Conservation (phyloP, 352 stramenopile species). For the Pythium insidiosum region DNA sequence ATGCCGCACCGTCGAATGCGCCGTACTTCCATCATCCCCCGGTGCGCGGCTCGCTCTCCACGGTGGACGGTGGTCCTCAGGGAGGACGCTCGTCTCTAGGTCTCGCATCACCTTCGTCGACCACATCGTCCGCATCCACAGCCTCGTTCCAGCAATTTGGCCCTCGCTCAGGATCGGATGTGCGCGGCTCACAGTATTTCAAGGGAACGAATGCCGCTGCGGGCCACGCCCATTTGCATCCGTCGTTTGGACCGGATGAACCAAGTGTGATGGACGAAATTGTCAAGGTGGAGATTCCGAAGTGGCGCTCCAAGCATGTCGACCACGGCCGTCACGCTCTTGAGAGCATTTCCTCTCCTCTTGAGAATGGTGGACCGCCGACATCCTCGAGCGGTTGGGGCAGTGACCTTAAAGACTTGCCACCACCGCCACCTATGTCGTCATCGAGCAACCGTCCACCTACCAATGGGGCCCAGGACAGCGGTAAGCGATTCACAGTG, state of each 20-base stretch:
- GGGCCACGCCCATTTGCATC: no score
- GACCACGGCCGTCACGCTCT: conserved; percentile 9
- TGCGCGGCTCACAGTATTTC: conserved; percentile 9
- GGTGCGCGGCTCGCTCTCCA: conserved; percentile 13
- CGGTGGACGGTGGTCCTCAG: conserved; percentile 7
- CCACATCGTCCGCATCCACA: conserved; percentile 14
- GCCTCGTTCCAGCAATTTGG: conserved; percentile 15
- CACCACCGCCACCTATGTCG: conserved; percentile 18
- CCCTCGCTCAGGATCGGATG: conserved; percentile 11
- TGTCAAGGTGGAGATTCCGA: conserved; percentile 63
- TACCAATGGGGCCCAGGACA: background rate
- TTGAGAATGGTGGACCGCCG: no score
- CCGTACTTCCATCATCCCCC: conserved; percentile 14
- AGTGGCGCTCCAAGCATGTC: conserved; percentile 54
- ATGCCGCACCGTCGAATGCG: conserved; percentile 14
- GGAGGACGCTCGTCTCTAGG: conserved; percentile 7
- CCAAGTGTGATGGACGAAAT: conserved; percentile 56
- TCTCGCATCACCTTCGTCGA: conserved; percentile 12
- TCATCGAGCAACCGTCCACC: background rate
- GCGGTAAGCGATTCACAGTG: conserved; percentile 64
- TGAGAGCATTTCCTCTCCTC: background rate
- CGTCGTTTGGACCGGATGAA: no score
- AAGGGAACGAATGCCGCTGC: conserved; percentile 3
- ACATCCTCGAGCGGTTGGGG: no score
- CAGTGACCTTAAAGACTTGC: no score